Conservation (phyloP, 805 yeast genomes). For the Spathaspora hagerdaliae region DNA sequence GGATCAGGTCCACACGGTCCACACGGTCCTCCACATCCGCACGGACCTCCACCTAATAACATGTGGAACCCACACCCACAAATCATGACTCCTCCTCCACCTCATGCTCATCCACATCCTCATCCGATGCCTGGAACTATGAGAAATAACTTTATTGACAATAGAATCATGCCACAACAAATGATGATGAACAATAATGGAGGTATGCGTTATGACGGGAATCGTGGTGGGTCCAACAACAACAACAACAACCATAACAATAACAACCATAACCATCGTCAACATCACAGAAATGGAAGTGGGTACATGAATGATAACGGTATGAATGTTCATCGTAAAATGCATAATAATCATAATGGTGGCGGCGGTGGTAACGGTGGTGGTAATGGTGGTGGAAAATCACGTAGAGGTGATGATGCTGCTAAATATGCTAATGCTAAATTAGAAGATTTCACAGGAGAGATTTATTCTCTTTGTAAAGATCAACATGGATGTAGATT, state of each 20-base stretch:
- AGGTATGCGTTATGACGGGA: not conserved
- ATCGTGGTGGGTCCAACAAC: not conserved
- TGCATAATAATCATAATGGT: conserved; percentile 22
- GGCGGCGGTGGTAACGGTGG: conserved; percentile 10
- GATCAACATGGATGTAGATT: conserved; percentile 97
- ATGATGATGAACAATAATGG: not conserved
- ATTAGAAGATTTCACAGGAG: conserved; percentile 65
- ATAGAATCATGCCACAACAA: not conserved
- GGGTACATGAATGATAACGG: conserved; percentile 8
- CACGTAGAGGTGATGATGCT: conserved; percentile 58
- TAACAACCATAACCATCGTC: not conserved
- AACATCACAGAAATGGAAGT: conserved; percentile 4
- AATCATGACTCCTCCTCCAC: conserved; percentile 5
- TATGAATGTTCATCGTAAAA: conserved; percentile 43
- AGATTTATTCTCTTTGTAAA: conserved; percentile 76
- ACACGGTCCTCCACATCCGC: conserved; percentile 1
- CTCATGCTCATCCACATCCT: too few species aligned
- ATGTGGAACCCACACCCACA: conserved; percentile 16
- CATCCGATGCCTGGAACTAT: not conserved
- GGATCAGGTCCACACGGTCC: not conserved
- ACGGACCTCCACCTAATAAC: not conserved
- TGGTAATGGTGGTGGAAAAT: conserved; percentile 13
- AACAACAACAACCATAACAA: not conserved
- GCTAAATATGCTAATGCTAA: conserved; percentile 64
- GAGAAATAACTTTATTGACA: not conserved